These are phyloP conservation scores for Hypoxylon subgilvum DNA, from an alignment of 495 filamentous ascomycete species.

Conservation along the genomic window DNA sequence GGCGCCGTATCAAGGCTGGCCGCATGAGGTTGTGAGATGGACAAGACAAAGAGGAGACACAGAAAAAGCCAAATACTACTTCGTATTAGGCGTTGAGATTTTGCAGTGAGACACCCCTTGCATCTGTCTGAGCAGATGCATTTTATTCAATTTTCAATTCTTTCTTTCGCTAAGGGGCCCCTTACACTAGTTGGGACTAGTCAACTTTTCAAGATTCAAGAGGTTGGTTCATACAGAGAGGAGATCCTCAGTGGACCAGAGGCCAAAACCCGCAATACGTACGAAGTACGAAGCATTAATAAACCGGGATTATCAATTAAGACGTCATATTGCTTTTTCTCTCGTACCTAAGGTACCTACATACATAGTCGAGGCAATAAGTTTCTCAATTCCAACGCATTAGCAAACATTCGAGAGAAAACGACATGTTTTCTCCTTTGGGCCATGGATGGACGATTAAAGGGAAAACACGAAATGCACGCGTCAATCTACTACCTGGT, in stretches of 20 bases:
- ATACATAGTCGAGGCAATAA: too few relatives aligned
- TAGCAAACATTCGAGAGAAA: background rate
- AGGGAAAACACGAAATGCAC: conserved; percentile 29
- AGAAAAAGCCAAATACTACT: too few relatives aligned
- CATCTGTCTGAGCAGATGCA: background rate
- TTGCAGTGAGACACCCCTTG: conserved; percentile 1
- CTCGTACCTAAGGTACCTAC: conserved; percentile 4
- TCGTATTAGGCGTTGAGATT: conserved; percentile 4
- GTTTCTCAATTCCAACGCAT: conserved; percentile 25
- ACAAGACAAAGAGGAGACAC: conserved; percentile 4
- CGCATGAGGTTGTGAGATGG: background rate
- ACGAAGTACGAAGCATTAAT: too few relatives aligned
- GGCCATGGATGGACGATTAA: conserved; percentile 27
- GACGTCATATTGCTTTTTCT: conserved; percentile 15
- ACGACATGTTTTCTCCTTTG: conserved; percentile 11
- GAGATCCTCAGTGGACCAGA: conserved; percentile 19
- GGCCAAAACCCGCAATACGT: background rate
- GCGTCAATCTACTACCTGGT: conserved; percentile 6
- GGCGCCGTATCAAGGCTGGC: conserved; percentile 27
- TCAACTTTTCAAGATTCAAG: background rate
- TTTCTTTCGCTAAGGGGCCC: conserved; percentile 5
- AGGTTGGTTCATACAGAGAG: background rate
- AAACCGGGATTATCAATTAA: conserved; percentile 9
- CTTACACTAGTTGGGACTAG: background rate
- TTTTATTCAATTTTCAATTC: background rate